These are phyloP conservation scores for Leptodontidium sp. DNA, from an alignment of 2,329 filamentous ascomycete species.

Conservation along the genomic window DNA sequence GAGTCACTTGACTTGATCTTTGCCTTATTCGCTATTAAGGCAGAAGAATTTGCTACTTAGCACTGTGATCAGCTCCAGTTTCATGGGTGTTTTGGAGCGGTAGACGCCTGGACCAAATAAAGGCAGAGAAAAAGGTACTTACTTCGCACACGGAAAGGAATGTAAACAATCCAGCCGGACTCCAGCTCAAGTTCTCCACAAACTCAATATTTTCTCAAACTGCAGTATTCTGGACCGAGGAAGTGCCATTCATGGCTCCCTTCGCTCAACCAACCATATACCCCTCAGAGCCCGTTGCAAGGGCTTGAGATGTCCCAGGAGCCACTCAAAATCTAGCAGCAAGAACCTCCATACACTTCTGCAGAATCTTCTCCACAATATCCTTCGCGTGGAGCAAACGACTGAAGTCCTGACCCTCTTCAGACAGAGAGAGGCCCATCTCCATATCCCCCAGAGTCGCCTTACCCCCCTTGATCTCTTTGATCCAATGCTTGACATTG, in stretches of 20 bases:
- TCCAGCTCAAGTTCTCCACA: no score
- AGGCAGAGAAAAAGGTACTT: no score
- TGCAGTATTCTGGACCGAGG: background rate
- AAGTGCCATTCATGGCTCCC: background rate
- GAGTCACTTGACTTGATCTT: background rate
- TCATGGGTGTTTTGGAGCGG: no score
- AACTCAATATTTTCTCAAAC: background rate
- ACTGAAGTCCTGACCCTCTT: background rate
- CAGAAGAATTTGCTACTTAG: background rate
- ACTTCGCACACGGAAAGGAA: no score
- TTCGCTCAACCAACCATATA: background rate
- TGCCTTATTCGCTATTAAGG: background rate
- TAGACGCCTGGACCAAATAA: no score
- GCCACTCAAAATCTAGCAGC: background rate
- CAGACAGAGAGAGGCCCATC: background rate
- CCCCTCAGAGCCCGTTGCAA: background rate
- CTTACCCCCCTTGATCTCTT: background rate
- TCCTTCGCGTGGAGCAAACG: background rate
- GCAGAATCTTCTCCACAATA: background rate
- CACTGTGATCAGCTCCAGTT: no score
- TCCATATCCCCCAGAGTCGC: slow-evolving; percentile 11
- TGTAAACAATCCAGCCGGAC: no score
- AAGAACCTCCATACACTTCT: background rate
- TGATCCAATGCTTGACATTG: slow-evolving; percentile 7
- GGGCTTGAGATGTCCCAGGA: background rate